Evolutionary conservation across 176 grass and related monocot genomes (phyloP), one percentile per base, ranked within the genome.

Genomic region (Tuctoria greenei): DNA sequence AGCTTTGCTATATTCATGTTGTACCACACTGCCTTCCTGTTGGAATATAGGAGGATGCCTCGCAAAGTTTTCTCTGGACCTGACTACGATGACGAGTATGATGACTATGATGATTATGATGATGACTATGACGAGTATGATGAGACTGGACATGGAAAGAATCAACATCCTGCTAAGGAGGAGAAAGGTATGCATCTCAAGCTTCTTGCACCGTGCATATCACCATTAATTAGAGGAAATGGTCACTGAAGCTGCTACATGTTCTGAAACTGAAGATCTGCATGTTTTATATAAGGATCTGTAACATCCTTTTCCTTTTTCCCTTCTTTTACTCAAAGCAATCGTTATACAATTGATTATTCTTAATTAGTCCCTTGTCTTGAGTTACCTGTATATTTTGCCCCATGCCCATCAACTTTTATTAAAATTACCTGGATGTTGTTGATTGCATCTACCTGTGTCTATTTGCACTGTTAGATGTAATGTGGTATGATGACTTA

Each of bases 21-120:
- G 24, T 26, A 51, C 73, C 35, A 43, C 35, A 46, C 27, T 24
- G 21, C 60, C 21, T 46, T 56, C 17, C 6, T 47, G 37, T 55
- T 71, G 47, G n/a, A 77, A 52, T 78, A 7, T 73, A 90, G 87
- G 41, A 73, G 62, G 86, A 98, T 94, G 95, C 88, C 91, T 76
- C 88, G 95, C 66, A 94, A 93, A 74, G 70, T 98, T 76, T 75
- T 78, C 74, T 76, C 79, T 86, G 88, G 79, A 13, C 91, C 66
- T 42, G 81, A 82, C 34, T 93, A 90, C 1, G 87, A 93, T 31
- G 90, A 90, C 31, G 82, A 77, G 6, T 86, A 89, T 25, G 62
- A 56, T 56, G 84, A 83, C 49, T 82, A 92, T 66, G 83, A 89
- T 55, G 76, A 88, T 45, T 76, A 91, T 83, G 83, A 77, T 44